Conservation (phyloP, 2,329 filamentous ascomycete genomes). For the Alternaria sp. region DNA sequence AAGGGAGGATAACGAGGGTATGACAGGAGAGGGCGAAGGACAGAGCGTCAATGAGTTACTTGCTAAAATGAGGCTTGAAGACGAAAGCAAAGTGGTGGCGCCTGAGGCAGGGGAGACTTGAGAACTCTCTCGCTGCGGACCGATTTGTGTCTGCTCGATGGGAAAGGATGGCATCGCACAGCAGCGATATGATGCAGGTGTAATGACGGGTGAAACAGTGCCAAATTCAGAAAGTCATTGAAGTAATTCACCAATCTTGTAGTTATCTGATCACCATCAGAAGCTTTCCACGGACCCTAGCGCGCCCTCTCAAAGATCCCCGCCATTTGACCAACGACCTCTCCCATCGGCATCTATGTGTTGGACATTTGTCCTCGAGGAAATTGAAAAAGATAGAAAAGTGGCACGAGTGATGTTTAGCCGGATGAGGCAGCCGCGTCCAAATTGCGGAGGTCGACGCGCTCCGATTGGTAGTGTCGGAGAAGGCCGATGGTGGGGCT, state of each 20-base stretch:
- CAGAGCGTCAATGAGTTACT: background rate
- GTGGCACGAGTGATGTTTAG: background rate
- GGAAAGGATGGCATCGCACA: background rate
- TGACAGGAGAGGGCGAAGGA: background rate
- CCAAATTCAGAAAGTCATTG: background rate
- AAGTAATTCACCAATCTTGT: fast-evolving
- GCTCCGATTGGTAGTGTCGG: conserved; percentile 14
- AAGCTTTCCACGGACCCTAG: background rate
- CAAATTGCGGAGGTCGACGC: conserved; percentile 7
- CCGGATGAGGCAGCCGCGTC: background rate
- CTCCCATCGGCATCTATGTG: background rate
- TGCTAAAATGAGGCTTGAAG: background rate
- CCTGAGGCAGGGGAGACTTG: background rate
- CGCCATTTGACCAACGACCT: background rate
- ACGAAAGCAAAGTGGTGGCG: background rate
- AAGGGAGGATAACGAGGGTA: background rate
- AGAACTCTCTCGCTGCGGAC: background rate
- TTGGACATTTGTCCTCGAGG: background rate
- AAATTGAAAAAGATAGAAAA: background rate
- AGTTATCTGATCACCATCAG: background rate
- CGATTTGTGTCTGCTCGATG: background rate
- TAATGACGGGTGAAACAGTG: fast-evolving
- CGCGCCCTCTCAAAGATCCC: background rate
- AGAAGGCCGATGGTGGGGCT: conserved; percentile 7
- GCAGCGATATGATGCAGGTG: background rate